Evolutionary conservation across 768 basidiomycete species (phyloP).

Genomic region (Boletus barrowsii): DNA sequence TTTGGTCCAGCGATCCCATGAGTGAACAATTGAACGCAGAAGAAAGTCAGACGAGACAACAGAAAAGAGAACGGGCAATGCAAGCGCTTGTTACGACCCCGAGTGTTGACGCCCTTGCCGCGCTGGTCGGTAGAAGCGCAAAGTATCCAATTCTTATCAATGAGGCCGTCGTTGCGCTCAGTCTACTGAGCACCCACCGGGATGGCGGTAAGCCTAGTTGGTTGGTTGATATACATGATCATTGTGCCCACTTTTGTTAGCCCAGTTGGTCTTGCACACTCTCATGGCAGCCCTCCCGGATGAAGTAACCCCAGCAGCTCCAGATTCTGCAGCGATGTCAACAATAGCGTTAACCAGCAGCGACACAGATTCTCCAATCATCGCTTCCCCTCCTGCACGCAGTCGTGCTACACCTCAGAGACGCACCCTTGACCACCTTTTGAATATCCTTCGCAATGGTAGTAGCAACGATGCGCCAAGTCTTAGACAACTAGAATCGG

Average conservation of each 20-base stretch:
- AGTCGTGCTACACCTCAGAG: slow-evolving; percentile 44
- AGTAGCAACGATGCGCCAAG: slow-evolving; percentile 32
- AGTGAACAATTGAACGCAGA: slow-evolving; percentile 29
- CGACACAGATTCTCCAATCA: slow-evolving; percentile 47
- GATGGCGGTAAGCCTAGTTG: slow-evolving; percentile 53
- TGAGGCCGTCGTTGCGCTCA: slow-evolving; percentile 83
- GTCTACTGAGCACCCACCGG: slow-evolving; percentile 64
- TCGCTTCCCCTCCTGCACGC: slow-evolving; percentile 39
- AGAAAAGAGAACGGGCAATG: slow-evolving; percentile 53
- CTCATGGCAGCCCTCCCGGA: slow-evolving; percentile 49
- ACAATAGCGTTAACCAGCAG: slow-evolving; percentile 40
- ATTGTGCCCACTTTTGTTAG: slow-evolving; percentile 37
- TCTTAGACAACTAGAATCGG: slow-evolving; percentile 34
- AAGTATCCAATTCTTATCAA: slow-evolving; percentile 85
- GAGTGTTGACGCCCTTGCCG: slow-evolving; percentile 60
- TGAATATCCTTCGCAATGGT: slow-evolving; percentile 55
- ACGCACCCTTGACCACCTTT: slow-evolving; percentile 66
- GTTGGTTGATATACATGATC: background rate
- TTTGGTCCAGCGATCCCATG: slow-evolving; percentile 57
- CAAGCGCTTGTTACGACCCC: slow-evolving; percentile 48
- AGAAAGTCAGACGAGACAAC: slow-evolving; percentile 39
- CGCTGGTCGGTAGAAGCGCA: slow-evolving; percentile 70
- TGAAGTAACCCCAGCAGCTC: slow-evolving; percentile 34
- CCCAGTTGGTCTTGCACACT: slow-evolving; percentile 58
- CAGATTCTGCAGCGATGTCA: slow-evolving; percentile 35